Evolutionary conservation across 345 rosid genomes (phyloP).

Genomic region (Isatis tinctoria): DNA sequence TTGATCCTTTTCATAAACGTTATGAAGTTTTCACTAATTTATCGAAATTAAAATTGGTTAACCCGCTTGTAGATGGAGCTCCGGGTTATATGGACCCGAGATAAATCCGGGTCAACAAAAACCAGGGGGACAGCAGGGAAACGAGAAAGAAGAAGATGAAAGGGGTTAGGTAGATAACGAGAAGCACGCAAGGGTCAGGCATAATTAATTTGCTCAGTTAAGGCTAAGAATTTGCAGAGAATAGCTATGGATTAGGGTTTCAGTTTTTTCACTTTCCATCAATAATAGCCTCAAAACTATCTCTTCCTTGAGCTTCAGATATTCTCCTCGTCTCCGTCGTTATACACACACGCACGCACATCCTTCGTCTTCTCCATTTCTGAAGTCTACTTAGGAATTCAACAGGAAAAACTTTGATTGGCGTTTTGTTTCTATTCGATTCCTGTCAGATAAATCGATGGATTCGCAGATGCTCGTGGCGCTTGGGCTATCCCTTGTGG

Average conservation of each 20-base stretch:
- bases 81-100: constrained; percentile 17
- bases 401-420: neutral
- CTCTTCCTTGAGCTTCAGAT: constrained; percentile 26
- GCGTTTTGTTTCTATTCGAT: neutral
- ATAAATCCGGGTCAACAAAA: constrained; percentile 15
- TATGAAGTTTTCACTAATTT: neutral
- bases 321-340: constrained; percentile 27
- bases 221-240: constrained; percentile 9
- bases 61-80: neutral
- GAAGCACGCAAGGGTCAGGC: constrained; percentile 23
- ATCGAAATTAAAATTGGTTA: neutral
- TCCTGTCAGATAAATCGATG: constrained; percentile 38
- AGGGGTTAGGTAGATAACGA: neutral
- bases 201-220: neutral
- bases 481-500: constrained; percentile 60
- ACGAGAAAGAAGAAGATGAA: neutral
- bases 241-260: constrained; percentile 23
- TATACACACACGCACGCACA: constrained; percentile 11
- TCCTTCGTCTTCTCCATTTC: neutral
- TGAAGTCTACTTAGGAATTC: neutral
- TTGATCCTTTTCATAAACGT: neutral
- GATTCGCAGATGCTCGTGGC: constrained; percentile 70
- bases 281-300: neutral
- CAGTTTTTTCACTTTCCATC: neutral
- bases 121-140: neutral